Evolutionary conservation across 768 basidiomycete species (phyloP).

Genomic region (Rossbeevera mucosa): DNA sequence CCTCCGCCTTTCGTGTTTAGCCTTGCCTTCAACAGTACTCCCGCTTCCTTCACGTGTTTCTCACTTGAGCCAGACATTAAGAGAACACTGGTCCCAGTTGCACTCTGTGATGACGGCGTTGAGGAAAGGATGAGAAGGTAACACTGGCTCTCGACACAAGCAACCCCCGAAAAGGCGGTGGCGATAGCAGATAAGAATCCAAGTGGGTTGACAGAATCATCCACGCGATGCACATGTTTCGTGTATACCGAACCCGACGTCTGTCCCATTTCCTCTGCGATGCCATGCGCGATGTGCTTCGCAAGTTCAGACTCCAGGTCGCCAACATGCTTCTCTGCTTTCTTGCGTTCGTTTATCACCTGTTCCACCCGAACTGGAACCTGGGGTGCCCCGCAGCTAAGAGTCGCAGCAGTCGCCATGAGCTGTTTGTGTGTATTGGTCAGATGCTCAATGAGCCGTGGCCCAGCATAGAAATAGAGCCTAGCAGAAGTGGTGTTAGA

Average conservation of each 20-base stretch:
- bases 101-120: conserved; percentile 53
- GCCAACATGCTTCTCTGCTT: conserved; percentile 59
- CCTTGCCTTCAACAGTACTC: conserved; percentile 53
- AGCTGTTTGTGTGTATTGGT: conserved; percentile 54
- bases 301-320: conserved; percentile 70
- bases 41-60: conserved; percentile 51
- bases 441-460: conserved; percentile 64
- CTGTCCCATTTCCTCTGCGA: conserved; percentile 37
- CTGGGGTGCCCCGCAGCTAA: conserved; percentile 65
- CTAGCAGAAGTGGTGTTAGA: conserved; percentile 61
- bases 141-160: conserved; percentile 19
- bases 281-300: conserved; percentile 38
- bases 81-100: conserved; percentile 48
- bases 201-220: conserved; percentile 57
- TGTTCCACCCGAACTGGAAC: conserved; percentile 66
- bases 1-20: conserved; percentile 73
- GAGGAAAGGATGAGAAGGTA: conserved; percentile 58
- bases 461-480: conserved; percentile 80
- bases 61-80: conserved; percentile 60
- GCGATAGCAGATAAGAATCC: conserved; percentile 57
- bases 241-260: conserved; percentile 31
- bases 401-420: conserved; percentile 48
- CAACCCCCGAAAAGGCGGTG: conserved; percentile 37
- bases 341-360: conserved; percentile 63
- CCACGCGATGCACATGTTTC: conserved; percentile 53